Evolutionary conservation across 441 rosid species (phyloP).

Genomic region (Bocquillonia castaneifolia): DNA sequence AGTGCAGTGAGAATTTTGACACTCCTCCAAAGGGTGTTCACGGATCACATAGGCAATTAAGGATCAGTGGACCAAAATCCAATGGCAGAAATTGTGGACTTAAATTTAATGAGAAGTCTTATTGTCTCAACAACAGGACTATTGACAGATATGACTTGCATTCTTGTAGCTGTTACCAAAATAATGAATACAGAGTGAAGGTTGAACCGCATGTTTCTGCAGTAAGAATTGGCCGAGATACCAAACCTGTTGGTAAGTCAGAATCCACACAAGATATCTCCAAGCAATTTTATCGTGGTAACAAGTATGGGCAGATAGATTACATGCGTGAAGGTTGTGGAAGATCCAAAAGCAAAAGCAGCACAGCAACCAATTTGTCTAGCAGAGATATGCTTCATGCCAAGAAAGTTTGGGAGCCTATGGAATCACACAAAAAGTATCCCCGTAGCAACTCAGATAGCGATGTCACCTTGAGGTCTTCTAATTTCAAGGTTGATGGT

Average conservation of each 20-base stretch:
- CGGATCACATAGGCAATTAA: slow-evolving; percentile 48
- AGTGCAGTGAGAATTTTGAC: slow-evolving; percentile 49
- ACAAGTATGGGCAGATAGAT: slow-evolving; percentile 51
- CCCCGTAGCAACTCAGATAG: slow-evolving; percentile 55
- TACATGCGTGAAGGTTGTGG: slow-evolving; percentile 45
- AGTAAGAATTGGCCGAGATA: slow-evolving; percentile 46
- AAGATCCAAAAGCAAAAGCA: slow-evolving; percentile 52
- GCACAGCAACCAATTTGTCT: slow-evolving; percentile 31
- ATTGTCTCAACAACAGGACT: slow-evolving; percentile 41
- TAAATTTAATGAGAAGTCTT: slow-evolving; percentile 56
- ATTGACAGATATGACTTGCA: slow-evolving; percentile 55
- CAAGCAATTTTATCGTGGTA: slow-evolving; percentile 55
- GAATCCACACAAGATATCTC: slow-evolving; percentile 48
- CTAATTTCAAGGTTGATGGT: slow-evolving; percentile 39
- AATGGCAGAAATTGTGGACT: slow-evolving; percentile 44
- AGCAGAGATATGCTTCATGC: slow-evolving; percentile 36
- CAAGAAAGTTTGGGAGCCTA: slow-evolving; percentile 73
- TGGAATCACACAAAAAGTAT: slow-evolving; percentile 55
- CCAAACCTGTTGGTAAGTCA: slow-evolving; percentile 44
- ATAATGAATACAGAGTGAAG: slow-evolving; percentile 55
- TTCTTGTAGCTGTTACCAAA: slow-evolving; percentile 64
- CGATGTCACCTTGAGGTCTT: slow-evolving; percentile 46
- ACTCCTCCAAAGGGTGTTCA: slow-evolving; percentile 48
- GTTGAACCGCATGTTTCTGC: slow-evolving; percentile 49
- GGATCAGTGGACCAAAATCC: slow-evolving; percentile 46